Evolutionary conservation across 2,329 filamentous ascomycete species (phyloP).

Genomic region (Aspergillus unguis): DNA sequence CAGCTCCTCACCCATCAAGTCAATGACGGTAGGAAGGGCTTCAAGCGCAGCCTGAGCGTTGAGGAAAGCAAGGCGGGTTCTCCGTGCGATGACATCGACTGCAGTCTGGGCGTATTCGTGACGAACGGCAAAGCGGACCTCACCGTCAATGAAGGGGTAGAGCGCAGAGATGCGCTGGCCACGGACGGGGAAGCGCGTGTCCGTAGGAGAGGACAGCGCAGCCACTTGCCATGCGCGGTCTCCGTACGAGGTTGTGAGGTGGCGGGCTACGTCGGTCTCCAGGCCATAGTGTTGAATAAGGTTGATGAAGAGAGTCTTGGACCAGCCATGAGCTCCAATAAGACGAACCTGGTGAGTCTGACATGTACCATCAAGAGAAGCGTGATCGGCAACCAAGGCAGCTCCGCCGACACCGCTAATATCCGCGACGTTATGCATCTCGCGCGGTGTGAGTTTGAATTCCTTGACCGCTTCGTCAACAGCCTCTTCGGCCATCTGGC

Average conservation of each 20-base stretch:
- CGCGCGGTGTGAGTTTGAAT: slow-evolving; percentile 60
- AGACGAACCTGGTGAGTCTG: slow-evolving; percentile 80
- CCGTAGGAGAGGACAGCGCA: slow-evolving; percentile 71
- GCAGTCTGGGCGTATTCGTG: slow-evolving; percentile 92
- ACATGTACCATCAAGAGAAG: slow-evolving; percentile 68
- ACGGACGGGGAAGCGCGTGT: slow-evolving; percentile 75
- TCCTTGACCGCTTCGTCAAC: slow-evolving; percentile 74
- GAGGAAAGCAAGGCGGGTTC: slow-evolving; percentile 82
- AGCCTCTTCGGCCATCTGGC: slow-evolving; percentile 87
- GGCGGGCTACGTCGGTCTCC: slow-evolving; percentile 87
- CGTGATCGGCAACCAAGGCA: slow-evolving; percentile 66
- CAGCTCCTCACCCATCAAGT: slow-evolving; percentile 82
- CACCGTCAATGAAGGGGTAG: slow-evolving; percentile 89
- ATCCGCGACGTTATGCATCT: slow-evolving; percentile 59
- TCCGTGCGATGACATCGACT: slow-evolving; percentile 79
- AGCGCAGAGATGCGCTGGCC: slow-evolving; percentile 74
- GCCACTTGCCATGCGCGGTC: slow-evolving; percentile 91
- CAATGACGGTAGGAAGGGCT: slow-evolving; percentile 78
- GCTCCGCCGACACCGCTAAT: slow-evolving; percentile 71
- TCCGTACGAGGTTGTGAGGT: slow-evolving; percentile 82
- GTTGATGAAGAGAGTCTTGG: slow-evolving; percentile 90
- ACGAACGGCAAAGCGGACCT: slow-evolving; percentile 80
- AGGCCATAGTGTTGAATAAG: slow-evolving; percentile 89
- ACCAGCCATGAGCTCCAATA: slow-evolving; percentile 81
- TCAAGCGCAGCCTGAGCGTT: slow-evolving; percentile 89